Conservation (phyloP, 1,284 basidiomycete species). For the Heterobasidion irregulare region DNA sequence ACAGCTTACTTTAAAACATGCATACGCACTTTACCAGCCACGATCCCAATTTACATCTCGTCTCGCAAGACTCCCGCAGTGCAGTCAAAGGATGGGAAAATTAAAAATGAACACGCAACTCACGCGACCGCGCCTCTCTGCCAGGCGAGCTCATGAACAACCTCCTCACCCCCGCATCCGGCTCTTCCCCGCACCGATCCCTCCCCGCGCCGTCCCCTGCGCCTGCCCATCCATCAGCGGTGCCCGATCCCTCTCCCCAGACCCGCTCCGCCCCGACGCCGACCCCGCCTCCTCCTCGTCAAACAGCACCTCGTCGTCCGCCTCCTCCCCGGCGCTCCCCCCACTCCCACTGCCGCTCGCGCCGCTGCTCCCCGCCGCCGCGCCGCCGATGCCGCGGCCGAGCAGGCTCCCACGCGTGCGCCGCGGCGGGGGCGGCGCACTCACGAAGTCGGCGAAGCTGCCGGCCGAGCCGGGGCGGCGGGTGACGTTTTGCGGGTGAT, state of each 20-base stretch:
- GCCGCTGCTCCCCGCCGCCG: constrained; percentile 3
- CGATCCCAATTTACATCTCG: too few relatives aligned
- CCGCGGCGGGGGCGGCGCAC: constrained; percentile 10
- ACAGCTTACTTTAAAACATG: too few relatives aligned
- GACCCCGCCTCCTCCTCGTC: constrained; percentile 21
- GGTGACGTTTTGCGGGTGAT: background rate
- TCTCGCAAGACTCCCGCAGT: too few relatives aligned
- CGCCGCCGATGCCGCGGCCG: background rate
- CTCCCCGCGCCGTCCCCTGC: background rate
- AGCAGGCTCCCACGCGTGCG: background rate
- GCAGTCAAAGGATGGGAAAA: too few relatives aligned
- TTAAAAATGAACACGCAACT: too few relatives aligned
- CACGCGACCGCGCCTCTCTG: too few relatives aligned
- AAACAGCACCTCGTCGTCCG: constrained; percentile 43
- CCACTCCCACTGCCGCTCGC: constrained; percentile 3
- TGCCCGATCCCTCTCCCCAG: background rate
- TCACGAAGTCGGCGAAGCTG: constrained; percentile 13
- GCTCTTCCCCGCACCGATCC: background rate
- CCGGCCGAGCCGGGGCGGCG: constrained; percentile 6
- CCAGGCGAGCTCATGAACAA: too few relatives aligned
- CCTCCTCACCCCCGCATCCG: background rate
- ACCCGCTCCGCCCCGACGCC: background rate
- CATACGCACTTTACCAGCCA: too few relatives aligned
- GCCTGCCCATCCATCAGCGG: background rate
- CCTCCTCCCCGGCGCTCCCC: constrained; percentile 5